These are phyloP conservation scores for Neonectria sp. DNA, from an alignment of 2,329 filamentous ascomycete genomes.

Conservation along the genomic window DNA sequence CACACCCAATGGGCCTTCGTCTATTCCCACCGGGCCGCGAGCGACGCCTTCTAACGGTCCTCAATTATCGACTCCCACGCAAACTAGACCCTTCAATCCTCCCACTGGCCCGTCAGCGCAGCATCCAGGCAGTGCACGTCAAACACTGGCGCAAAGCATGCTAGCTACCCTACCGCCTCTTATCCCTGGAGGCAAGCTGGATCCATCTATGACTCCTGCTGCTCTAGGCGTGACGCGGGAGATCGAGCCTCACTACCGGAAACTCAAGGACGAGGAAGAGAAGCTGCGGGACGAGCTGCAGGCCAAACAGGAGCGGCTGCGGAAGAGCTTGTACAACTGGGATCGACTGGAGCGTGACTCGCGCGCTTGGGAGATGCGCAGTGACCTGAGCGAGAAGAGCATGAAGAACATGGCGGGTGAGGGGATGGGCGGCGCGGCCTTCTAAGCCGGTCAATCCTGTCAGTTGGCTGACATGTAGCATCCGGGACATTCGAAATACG, in stretches of 20 bases:
- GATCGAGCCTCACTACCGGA: slow-evolving; percentile 67
- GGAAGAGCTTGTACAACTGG: slow-evolving; percentile 68
- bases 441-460: slow-evolving; percentile 52
- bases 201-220: slow-evolving; percentile 61
- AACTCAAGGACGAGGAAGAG: slow-evolving; percentile 72
- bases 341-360: slow-evolving; percentile 69
- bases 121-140: slow-evolving; percentile 55
- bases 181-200: slow-evolving; percentile 69
- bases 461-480: background rate
- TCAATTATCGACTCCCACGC: slow-evolving; percentile 57
- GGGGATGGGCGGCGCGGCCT: slow-evolving; percentile 68
- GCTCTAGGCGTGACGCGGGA: slow-evolving; percentile 66
- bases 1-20: slow-evolving; percentile 55
- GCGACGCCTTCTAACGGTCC: slow-evolving; percentile 50
- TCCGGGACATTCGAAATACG: slow-evolving; percentile 16
- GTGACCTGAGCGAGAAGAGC: slow-evolving; percentile 70
- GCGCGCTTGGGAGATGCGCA: slow-evolving; percentile 68
- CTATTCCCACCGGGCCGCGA: slow-evolving; percentile 66
- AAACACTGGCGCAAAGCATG: slow-evolving; percentile 67
- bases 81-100: slow-evolving; percentile 68
- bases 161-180: slow-evolving; percentile 66
- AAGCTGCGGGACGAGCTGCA: slow-evolving; percentile 68
- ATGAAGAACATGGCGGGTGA: slow-evolving; percentile 72
- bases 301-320: slow-evolving; percentile 67
- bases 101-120: slow-evolving; percentile 69